phyloP scores from a whole-genome alignment of 2,329 filamentous ascomycete species.

The Stromatinia cepivora region DNA sequence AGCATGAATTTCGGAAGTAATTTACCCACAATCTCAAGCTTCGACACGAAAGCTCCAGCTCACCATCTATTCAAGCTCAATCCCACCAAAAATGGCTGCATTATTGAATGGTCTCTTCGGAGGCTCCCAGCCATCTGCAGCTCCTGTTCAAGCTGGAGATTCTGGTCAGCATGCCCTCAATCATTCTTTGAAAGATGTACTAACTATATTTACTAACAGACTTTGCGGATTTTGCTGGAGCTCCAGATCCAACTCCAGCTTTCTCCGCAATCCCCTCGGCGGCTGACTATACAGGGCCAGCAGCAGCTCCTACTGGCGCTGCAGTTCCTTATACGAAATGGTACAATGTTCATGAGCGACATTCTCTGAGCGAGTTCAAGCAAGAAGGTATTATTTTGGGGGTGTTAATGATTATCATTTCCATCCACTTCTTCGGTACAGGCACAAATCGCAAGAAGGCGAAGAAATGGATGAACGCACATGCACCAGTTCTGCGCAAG shows the following conservation, averaged over 20 bases:
- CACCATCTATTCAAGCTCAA: conserved; percentile 20
- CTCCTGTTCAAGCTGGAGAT: conserved; percentile 54
- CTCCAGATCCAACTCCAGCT: conserved; percentile 63
- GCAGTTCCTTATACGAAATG: conserved; percentile 80
- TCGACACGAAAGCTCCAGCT: conserved; percentile 25
- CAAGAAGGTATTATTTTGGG: conserved; percentile 80
- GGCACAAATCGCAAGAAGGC: conserved; percentile 78
- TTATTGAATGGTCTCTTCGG: conserved; percentile 62
- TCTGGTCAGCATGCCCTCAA: conserved; percentile 53
- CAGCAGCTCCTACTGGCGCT: conserved; percentile 48
- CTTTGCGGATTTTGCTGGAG: conserved; percentile 90
- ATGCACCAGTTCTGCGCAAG: conserved; percentile 68
- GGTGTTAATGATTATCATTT: conserved; percentile 71
- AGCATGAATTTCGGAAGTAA: conserved; percentile 1
- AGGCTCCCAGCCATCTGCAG: conserved; percentile 60
- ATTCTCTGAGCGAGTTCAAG: conserved; percentile 79
- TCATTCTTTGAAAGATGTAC: conserved; percentile 7
- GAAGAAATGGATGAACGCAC: conserved; percentile 74
- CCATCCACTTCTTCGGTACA: conserved; percentile 79
- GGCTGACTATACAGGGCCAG: conserved; percentile 49
- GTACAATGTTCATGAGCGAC: conserved; percentile 95
- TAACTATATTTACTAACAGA: conserved; percentile 55
- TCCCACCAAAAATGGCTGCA: conserved; percentile 37
- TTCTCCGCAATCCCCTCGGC: conserved; percentile 48
- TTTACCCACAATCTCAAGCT: conserved; percentile 15